Percentiles rank a stretch among this genome's conserved stretches.
phyloP scores from a whole-genome alignment of 129 eudicot genomes.

The Arctium minus region DNA sequence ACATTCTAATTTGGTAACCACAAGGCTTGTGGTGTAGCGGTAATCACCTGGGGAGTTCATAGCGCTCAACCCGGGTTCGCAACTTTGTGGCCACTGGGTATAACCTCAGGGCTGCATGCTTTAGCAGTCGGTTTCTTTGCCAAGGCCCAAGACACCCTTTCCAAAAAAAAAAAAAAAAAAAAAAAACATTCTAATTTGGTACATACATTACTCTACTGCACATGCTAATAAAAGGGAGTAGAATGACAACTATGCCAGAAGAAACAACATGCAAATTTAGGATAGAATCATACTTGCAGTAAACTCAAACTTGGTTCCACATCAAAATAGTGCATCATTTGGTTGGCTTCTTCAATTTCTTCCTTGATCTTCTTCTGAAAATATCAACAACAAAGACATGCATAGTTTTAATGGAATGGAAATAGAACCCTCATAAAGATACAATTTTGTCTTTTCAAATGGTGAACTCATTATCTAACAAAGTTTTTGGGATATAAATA shows the following conservation, averaged over 20 bases:
- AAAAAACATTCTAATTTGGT: background rate
- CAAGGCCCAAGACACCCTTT: no score
- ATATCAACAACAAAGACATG: background rate
- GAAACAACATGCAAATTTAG: background rate
- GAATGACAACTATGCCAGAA: no score
- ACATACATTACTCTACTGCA: no score
- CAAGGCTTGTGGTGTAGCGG: no score
- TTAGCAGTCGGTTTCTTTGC: no score
- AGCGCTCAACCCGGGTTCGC: no score
- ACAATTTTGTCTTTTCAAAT: background rate
- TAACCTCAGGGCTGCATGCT: no score
- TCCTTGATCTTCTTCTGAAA: slow-evolving; percentile 41
- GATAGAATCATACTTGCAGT: background rate
- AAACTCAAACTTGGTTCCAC: background rate
- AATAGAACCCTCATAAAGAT: background rate
- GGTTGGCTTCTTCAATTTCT: slow-evolving; percentile 42
- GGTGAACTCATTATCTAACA: background rate
- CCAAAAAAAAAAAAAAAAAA: no score
- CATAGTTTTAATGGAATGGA: background rate
- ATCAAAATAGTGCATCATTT: slow-evolving; percentile 4
- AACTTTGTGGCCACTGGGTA: no score
- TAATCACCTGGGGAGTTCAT: no score
- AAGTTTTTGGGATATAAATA: background rate
- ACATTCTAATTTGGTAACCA: background rate
- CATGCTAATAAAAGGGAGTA: no score